phyloP scores from a whole-genome alignment of 176 grass and related monocot genomes.

The Microstegium vimineum region DNA sequence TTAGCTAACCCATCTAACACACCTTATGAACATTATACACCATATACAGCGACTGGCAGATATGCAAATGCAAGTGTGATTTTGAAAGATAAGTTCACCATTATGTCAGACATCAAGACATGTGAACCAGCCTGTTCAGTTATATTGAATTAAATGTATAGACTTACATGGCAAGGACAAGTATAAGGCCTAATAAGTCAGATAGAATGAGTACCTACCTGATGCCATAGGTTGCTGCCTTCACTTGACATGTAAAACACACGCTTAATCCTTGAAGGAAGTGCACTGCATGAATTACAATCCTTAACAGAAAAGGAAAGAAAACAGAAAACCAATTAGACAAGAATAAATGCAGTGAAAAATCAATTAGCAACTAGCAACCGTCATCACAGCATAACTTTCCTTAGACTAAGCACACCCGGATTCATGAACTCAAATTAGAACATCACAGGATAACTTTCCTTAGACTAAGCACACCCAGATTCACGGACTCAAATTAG shows the following conservation, averaged over 20 bases:
- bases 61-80: slow-evolving; percentile 1
- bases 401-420: background rate
- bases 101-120: slow-evolving; percentile 4
- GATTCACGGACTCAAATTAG: background rate
- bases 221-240: slow-evolving; percentile 80
- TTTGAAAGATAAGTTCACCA: background rate
- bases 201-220: slow-evolving; percentile 56
- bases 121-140: background rate
- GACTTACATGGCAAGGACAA: background rate
- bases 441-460: background rate
- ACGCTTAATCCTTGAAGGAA: slow-evolving; percentile 89
- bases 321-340: slow-evolving; percentile 16
- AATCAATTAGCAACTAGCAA: background rate
- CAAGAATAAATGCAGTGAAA: slow-evolving; percentile 15
- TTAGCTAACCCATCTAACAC: too few species aligned
- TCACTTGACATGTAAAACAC: slow-evolving; percentile 99
- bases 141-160: slow-evolving; percentile 9
- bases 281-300: slow-evolving; percentile 56
- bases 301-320: slow-evolving; percentile 45
- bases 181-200: background rate
- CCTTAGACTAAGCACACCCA: background rate
- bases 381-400: background rate
- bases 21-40: too few species aligned
- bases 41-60: background rate
- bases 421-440: background rate